phyloP scores from a whole-genome alignment of 1,284 basidiomycete genomes.

The Chalciporus sp. region DNA sequence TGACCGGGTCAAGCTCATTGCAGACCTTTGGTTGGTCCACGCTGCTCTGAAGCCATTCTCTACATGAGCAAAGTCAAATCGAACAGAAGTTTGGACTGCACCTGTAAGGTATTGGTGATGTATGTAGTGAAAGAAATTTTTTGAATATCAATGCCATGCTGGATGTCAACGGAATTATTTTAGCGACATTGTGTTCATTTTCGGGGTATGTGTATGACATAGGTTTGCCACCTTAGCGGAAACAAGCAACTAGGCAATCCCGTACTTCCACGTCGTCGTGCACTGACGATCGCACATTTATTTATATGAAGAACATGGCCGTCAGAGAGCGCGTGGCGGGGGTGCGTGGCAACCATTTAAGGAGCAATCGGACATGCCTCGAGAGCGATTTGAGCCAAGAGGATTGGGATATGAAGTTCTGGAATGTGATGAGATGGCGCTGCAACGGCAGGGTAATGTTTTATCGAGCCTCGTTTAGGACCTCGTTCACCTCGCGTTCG shows the following conservation, averaged over 20 bases:
- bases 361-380: background rate
- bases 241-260: background rate
- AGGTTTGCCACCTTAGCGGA: no score
- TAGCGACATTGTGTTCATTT: background rate
- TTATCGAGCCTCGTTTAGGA: constrained; percentile 1
- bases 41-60: constrained; percentile 22
- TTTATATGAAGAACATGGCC: background rate
- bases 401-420: background rate
- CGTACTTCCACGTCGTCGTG: background rate
- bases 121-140: background rate
- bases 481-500: constrained; percentile 16
- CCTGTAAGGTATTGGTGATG: constrained; percentile 1
- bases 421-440: background rate
- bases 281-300: background rate
- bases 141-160: background rate
- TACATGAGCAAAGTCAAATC: constrained; percentile 1
- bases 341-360: background rate
- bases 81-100: background rate
- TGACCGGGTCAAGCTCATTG: constrained; percentile 29
- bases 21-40: constrained; percentile 35
- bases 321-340: background rate
- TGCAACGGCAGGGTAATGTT: background rate
- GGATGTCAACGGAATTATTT: background rate
- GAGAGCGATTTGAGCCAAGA: background rate
- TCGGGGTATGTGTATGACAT: background rate